phyloP scores from a whole-genome alignment of 345 rosid genomes.

The Hevea brasiliensis region DNA sequence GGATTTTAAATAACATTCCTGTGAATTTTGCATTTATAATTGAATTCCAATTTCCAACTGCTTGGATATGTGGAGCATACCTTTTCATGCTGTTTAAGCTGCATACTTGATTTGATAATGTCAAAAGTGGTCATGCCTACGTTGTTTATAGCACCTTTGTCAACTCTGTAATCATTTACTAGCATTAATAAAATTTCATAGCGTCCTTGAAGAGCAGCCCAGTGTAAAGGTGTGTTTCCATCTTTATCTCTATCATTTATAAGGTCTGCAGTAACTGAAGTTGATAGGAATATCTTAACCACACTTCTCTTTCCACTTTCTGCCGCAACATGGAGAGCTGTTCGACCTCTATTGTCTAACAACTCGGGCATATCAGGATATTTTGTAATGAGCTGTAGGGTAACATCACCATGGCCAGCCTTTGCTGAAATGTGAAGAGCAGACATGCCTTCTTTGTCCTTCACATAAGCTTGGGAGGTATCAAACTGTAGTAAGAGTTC shows the following conservation, averaged over 20 bases:
- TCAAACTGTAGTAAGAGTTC: slow-evolving; percentile 4
- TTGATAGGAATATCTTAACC: slow-evolving; percentile 25
- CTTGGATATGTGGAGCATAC: not conserved
- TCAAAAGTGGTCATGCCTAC: slow-evolving; percentile 29
- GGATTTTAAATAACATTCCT: too few relatives aligned
- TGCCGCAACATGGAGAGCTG: slow-evolving; percentile 39
- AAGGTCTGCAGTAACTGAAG: slow-evolving; percentile 16
- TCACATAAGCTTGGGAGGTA: slow-evolving; percentile 10
- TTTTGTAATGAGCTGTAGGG: not conserved
- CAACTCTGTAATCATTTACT: slow-evolving; percentile 27
- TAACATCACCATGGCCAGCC: slow-evolving; percentile 20
- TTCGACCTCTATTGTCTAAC: slow-evolving; percentile 25
- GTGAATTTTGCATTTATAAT: not conserved
- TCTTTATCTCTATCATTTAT: slow-evolving; percentile 31
- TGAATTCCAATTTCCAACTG: too few relatives aligned
- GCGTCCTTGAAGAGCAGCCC: slow-evolving; percentile 31
- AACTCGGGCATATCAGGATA: slow-evolving; percentile 23
- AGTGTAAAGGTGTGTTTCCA: slow-evolving; percentile 47
- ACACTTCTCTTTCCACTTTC: slow-evolving; percentile 23
- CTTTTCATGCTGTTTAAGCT: not conserved
- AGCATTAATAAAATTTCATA: slow-evolving; percentile 20
- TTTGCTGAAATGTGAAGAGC: slow-evolving; percentile 33
- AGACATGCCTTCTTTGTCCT: slow-evolving; percentile 27
- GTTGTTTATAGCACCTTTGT: slow-evolving; percentile 32
- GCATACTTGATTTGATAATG: slow-evolving; percentile 21